phyloP scores from a whole-genome alignment of 2,329 filamentous ascomycete genomes.

The Thermothelomyces thermophilus region DNA sequence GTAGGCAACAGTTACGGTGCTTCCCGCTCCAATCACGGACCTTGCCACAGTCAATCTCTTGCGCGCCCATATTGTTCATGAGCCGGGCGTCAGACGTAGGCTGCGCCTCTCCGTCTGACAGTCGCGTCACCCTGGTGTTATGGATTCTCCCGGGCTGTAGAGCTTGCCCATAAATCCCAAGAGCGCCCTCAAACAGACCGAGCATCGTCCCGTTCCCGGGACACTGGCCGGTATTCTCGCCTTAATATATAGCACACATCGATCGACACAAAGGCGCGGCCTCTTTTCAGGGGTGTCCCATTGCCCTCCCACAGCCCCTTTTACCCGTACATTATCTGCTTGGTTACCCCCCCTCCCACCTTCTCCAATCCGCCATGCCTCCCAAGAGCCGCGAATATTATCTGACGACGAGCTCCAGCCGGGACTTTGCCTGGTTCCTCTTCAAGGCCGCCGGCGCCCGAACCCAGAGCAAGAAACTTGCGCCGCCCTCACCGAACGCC shows the following conservation, averaged over 20 bases:
- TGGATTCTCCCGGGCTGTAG: neutral
- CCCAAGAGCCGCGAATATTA: slow-evolving; percentile 18
- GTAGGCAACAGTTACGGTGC: neutral
- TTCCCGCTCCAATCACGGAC: neutral
- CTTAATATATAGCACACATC: too few species aligned
- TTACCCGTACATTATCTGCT: neutral
- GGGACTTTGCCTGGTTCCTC: slow-evolving; percentile 19
- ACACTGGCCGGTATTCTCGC: too few species aligned
- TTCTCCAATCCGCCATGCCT: slow-evolving; percentile 15
- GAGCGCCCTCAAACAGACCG: too few species aligned
- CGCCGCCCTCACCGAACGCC: slow-evolving; percentile 2
- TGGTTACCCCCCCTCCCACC: neutral
- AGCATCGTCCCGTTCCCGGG: too few species aligned
- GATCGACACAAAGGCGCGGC: neutral
- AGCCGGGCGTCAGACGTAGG: neutral
- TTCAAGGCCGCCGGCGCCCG: neutral
- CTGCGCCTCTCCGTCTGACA: neutral
- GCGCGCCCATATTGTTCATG: neutral
- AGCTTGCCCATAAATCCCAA: too few species aligned
- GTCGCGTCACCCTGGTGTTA: neutral
- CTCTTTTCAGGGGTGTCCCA: too few species aligned
- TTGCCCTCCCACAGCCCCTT: neutral
- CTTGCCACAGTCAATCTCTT: neutral
- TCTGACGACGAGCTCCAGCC: slow-evolving; percentile 12
- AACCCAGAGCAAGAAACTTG: neutral